Conservation (phyloP, 164 flowering plant genomes). For the Dillenia turbinata region DNA sequence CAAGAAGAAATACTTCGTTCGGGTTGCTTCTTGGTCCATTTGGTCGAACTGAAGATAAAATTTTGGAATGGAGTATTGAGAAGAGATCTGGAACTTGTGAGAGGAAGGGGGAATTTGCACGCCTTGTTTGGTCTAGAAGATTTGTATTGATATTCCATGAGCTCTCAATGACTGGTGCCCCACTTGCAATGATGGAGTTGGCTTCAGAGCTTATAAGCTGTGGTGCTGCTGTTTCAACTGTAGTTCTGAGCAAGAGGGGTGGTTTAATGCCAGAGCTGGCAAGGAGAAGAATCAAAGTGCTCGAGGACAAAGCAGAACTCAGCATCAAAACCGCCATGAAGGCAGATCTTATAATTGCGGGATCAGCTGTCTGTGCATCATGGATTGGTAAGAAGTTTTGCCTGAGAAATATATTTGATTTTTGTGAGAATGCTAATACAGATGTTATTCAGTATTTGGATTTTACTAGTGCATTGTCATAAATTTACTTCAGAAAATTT, state of each 20-base stretch:
- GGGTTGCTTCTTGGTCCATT: constrained; percentile 92
- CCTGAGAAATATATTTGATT: too few relatives aligned
- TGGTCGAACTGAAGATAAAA: constrained; percentile 62
- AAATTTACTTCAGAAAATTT: too few relatives aligned
- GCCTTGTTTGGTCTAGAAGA: constrained; percentile 89
- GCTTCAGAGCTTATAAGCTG: constrained; percentile 95
- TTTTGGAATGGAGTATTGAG: constrained; percentile 88
- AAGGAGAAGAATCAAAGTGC: constrained; percentile 81
- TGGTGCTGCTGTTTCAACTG: constrained; percentile 92
- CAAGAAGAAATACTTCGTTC: constrained; percentile 59
- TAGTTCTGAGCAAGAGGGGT: constrained; percentile 87
- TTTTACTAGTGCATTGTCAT: too few relatives aligned
- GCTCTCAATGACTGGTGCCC: constrained; percentile 96
- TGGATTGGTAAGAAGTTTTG: constrained; percentile 82
- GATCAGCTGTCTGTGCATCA: constrained; percentile 93
- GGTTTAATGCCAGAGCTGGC: constrained; percentile 84
- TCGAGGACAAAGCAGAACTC: constrained; percentile 70
- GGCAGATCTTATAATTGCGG: constrained; percentile 93
- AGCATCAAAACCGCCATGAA: constrained; percentile 91
- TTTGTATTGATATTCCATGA: constrained; percentile 89
- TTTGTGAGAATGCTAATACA: too few relatives aligned
- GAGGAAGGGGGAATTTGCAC: constrained; percentile 74
- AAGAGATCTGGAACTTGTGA: constrained; percentile 94
- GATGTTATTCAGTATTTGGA: too few relatives aligned
- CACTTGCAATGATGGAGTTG: constrained; percentile 94